phyloP scores from a whole-genome alignment of 176 grass and related monocot genomes.

The Dactylis glomerata region DNA sequence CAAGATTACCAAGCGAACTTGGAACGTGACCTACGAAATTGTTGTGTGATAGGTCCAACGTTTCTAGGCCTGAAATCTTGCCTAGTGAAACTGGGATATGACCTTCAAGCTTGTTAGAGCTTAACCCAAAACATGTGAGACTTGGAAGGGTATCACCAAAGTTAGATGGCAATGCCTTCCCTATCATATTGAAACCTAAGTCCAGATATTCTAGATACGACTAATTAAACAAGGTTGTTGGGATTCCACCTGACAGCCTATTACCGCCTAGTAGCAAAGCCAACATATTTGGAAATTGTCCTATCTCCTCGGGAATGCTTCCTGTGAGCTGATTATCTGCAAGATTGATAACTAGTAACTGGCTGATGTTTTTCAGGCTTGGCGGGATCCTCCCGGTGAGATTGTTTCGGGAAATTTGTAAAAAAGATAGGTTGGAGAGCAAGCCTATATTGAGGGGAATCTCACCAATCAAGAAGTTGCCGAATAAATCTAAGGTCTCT shows the following conservation, averaged over 20 bases:
- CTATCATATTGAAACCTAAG: background rate
- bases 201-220: background rate
- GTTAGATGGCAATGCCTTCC: background rate
- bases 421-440: too few relatives aligned
- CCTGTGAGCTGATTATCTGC: background rate
- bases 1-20: constrained; percentile 2
- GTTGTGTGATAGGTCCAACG: background rate
- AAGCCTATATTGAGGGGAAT: too few relatives aligned
- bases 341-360: too few relatives aligned
- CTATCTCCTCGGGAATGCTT: background rate
- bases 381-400: too few relatives aligned
- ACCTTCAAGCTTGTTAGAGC: background rate
- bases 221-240: background rate
- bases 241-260: background rate
- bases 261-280: background rate
- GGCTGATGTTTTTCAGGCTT: too few relatives aligned
- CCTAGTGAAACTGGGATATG: constrained; percentile 27
- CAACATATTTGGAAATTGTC: accelerated
- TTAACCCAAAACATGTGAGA: background rate
- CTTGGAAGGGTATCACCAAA: background rate
- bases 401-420: too few relatives aligned
- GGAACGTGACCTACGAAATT: constrained; percentile 3
- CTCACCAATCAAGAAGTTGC: too few relatives aligned
- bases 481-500: too few relatives aligned
- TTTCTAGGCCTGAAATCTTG: background rate